Conservation (phyloP, 805 yeast genomes). For the Wickerhamiella allomyrinae region DNA sequence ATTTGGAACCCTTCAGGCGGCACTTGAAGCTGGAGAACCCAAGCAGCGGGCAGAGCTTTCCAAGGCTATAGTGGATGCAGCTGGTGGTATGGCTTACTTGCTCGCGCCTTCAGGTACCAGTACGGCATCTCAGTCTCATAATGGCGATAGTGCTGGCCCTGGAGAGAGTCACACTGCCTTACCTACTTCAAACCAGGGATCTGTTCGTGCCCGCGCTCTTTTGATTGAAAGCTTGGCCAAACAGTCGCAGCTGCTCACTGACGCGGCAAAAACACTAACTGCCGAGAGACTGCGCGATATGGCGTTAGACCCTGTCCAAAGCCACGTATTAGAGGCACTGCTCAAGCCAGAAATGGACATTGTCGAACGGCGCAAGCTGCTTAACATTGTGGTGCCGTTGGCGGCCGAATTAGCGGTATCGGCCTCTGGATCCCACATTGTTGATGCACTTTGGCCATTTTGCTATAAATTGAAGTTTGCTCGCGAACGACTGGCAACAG, state of each 20-base stretch:
- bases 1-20: constrained; percentile 10
- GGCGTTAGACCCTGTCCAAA: constrained; percentile 81
- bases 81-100: neutral
- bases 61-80: neutral
- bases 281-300: constrained; percentile 50
- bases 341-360: constrained; percentile 34
- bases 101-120: no score
- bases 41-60: constrained; percentile 5
- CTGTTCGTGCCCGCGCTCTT: constrained; percentile 33
- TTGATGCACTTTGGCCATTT: constrained; percentile 72
- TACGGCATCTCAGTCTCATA: no score
- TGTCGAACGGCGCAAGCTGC: constrained; percentile 48
- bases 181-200: no score
- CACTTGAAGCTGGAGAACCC: constrained; percentile 12
- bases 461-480: constrained; percentile 64
- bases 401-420: constrained; percentile 56
- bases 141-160: no score
- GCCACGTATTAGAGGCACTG: constrained; percentile 69
- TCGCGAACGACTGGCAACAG: constrained; percentile 72
- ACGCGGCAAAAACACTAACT: constrained; percentile 45
- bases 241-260: constrained; percentile 50
- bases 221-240: constrained; percentile 60
- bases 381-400: constrained; percentile 46
- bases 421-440: constrained; percentile 82
- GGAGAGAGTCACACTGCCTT: no score